Percentiles rank a stretch among this genome's conserved stretches.
phyloP scores from a whole-genome alignment of 2,329 filamentous ascomycete genomes.

The Aspergillus pseudonomiae region DNA sequence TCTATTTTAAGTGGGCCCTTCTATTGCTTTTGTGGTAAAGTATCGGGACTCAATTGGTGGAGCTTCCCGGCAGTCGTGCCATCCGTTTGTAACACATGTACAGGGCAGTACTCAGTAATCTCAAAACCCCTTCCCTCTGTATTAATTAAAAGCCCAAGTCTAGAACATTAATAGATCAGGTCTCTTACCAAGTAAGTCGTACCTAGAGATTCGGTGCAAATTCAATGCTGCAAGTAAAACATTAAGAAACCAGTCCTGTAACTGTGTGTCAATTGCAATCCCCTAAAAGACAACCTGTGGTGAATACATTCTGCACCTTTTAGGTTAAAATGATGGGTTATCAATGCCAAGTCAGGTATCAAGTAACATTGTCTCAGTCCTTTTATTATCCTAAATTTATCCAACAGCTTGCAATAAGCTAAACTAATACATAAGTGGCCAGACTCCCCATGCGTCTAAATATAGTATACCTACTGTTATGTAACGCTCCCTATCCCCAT shows the following conservation, averaged over 20 bases:
- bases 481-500: neutral
- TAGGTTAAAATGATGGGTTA: neutral
- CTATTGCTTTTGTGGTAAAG: neutral
- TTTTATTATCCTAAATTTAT: constrained; percentile 2
- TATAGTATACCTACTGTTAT: neutral
- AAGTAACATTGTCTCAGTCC: constrained; percentile 1
- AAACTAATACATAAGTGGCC: neutral
- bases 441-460: neutral
- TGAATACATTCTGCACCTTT: neutral
- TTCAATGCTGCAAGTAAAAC: neutral
- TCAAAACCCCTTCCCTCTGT: neutral
- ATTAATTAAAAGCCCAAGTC: neutral
- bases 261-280: neutral
- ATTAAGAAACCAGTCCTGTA: neutral
- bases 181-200: neutral
- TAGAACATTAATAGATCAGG: neutral
- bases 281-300: neutral
- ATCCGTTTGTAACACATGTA: neutral
- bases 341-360: neutral
- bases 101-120: neutral
- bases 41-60: constrained; percentile 1
- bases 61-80: neutral
- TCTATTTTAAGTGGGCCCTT: neutral
- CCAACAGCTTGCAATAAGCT: neutral
- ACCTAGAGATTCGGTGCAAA: neutral